Base-by-base conservation (phyloP, 768 basidiomycete genomes). In the Amylocystis lapponica region DNA sequence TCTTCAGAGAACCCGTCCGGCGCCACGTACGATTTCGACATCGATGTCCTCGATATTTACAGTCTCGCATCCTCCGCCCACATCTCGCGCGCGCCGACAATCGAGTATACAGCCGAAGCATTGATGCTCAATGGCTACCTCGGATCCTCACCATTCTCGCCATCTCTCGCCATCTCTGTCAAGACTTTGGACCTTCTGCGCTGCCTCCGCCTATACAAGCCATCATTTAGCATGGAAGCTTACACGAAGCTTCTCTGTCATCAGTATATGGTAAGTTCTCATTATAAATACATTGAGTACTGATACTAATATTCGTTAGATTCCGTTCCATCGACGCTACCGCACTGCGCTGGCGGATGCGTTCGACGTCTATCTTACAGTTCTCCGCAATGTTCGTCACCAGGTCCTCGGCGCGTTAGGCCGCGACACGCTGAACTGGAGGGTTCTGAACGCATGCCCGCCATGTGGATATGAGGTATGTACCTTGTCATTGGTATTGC, bases 381-480 rank as follows among this genome's bases (percentile, higher is more conserved):
- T 69, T 3, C 38, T 38, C 0, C 44, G 47, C 0, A 9, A 3
- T 0, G 54, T 67, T 14, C 43, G 61, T 19, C 11, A n/a, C 2
- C 44, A 35, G 1, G 53, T 68, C 16, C 22, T 49, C 3, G 16
- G 12, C 6, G 53, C 47, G 4, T 54, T 73, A 14, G 56, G 57
- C 1, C 50, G 57, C 1, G 51, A 65, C 36, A 32, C 38, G 0
- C 54, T 56, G 0, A 32, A 67, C 25, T 72, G 66, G 65, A 45
- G 57, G 4, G 58, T 63, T 3, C 21, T 49, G 29, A 56, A 69
- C 38, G 48, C 58, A 0, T 72, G 70, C 48, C 61, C 63, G 0
- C 45, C 66, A 1, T 72, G 71, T 47, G 45, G 44, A n/a, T 67
- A 70, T 38, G 52, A 62, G 58, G 60, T 67, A 41, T 13, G 29